These are phyloP conservation scores for Brassica incana DNA, from an alignment of 345 rosid genomes.

Conservation along the genomic window DNA sequence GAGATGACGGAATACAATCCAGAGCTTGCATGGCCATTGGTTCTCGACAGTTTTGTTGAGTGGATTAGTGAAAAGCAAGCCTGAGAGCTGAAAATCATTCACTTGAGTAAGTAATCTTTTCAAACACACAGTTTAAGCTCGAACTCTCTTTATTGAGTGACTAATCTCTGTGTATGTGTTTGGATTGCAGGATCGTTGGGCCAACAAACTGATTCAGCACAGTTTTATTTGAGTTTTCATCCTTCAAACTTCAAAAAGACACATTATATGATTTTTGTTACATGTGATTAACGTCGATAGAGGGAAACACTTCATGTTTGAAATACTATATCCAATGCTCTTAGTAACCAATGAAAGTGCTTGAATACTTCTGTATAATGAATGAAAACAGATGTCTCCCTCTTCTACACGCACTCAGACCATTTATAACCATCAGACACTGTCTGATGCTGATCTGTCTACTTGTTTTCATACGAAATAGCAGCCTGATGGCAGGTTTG, in stretches of 20 bases:
- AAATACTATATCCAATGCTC: not conserved
- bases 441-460: not conserved
- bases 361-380: not conserved
- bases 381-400: not conserved
- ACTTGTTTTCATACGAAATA: slow-evolving; percentile 15
- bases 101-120: not conserved
- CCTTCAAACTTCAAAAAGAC: not conserved
- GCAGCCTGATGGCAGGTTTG: slow-evolving; percentile 54
- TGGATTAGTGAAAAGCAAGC: slow-evolving; percentile 84
- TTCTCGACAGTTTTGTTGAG: slow-evolving; percentile 97
- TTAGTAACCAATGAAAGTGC: not conserved
- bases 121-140: not conserved
- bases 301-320: too few species aligned
- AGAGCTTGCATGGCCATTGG: slow-evolving; percentile 94
- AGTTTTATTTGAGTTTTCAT: slow-evolving; percentile 31
- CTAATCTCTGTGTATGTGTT: slow-evolving; percentile 7
- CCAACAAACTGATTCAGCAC: slow-evolving; percentile 26
- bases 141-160: not conserved
- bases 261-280: slow-evolving; percentile 39
- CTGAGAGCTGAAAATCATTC: slow-evolving; percentile 35
- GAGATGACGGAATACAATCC: slow-evolving; percentile 76
- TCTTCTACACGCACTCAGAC: slow-evolving; percentile 31
- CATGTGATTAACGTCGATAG: slow-evolving; percentile 42
- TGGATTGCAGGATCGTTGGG: slow-evolving; percentile 35
- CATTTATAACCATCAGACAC: slow-evolving; percentile 32